Evolutionary conservation across 2,329 filamentous ascomycete genomes (phyloP).

Genomic region (Blastomyces parvus): DNA sequence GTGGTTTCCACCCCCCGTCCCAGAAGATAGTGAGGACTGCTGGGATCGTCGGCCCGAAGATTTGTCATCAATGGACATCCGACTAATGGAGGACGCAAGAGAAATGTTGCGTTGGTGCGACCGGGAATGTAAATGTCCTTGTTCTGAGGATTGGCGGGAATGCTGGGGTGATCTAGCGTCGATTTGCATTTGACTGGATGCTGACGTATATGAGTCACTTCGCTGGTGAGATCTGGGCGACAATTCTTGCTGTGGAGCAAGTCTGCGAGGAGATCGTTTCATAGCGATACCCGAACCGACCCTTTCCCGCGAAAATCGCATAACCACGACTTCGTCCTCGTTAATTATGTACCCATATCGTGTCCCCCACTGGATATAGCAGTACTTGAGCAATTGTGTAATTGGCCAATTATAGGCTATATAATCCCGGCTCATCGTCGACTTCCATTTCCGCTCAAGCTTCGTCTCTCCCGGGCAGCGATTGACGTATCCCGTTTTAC

Average conservation of each 20-base stretch:
- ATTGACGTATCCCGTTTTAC: neutral
- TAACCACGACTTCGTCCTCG: slow-evolving; percentile 4
- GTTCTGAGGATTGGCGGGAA: neutral
- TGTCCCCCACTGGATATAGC: neutral
- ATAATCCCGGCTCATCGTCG: neutral
- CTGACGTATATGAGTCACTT: neutral
- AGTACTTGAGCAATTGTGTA: slow-evolving; percentile 4
- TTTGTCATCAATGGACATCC: neutral
- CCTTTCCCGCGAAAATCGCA: slow-evolving; percentile 5
- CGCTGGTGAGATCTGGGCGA: neutral
- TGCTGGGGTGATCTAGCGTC: neutral
- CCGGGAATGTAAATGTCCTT: neutral
- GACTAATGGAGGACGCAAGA: neutral
- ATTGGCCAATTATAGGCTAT: neutral
- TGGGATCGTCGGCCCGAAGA: neutral
- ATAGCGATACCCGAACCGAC: slow-evolving; percentile 1
- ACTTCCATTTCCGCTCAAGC: slow-evolving; percentile 4
- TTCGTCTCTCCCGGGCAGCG: slow-evolving; percentile 9
- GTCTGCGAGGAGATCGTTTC: neutral
- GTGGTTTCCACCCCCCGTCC: neutral
- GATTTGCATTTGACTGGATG: slow-evolving; percentile 5
- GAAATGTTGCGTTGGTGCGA: slow-evolving; percentile 4
- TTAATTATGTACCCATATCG: slow-evolving; percentile 10
- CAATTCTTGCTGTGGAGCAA: neutral
- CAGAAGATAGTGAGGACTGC: neutral